Conservation (phyloP, 352 stramenopile species). For the Phytophthora fragariaefolia region DNA sequence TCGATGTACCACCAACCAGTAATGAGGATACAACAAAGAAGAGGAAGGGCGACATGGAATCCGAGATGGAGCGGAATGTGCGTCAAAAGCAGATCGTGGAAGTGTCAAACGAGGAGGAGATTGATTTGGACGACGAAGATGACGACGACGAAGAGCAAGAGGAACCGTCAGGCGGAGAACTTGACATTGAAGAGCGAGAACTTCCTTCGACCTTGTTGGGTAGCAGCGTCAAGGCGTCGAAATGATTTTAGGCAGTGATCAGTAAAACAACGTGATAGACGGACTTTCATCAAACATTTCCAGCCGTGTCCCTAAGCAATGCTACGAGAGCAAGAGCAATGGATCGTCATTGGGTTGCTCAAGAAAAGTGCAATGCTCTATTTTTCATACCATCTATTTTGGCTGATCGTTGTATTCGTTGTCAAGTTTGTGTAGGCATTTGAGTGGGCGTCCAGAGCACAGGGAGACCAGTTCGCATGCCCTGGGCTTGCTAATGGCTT, state of each 20-base stretch:
- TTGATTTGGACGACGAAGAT: conserved; percentile 92
- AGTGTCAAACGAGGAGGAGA: conserved; percentile 91
- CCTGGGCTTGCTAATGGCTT: conserved; percentile 23
- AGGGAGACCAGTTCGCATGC: conserved; percentile 2
- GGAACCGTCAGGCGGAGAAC: conserved; percentile 20
- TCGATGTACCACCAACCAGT: conserved; percentile 50
- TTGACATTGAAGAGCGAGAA: conserved; percentile 62
- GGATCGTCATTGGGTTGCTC: conserved; percentile 4
- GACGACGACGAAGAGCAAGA: conserved; percentile 52
- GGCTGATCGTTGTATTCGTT: conserved; percentile 10
- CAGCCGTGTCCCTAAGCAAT: neutral
- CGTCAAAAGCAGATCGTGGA: conserved; percentile 84
- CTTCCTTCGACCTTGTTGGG: conserved; percentile 62
- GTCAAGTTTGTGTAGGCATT: conserved; percentile 2
- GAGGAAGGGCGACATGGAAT: conserved; percentile 63
- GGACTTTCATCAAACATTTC: conserved; percentile 3
- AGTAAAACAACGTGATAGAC: conserved; percentile 18
- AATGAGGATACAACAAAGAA: conserved; percentile 55
- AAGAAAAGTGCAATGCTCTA: conserved; percentile 15
- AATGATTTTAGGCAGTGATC: conserved; percentile 18
- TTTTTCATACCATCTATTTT: conserved; percentile 32
- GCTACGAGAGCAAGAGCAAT: neutral
- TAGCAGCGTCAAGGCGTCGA: conserved; percentile 21
- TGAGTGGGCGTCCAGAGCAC: conserved; percentile 5
- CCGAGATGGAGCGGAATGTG: conserved; percentile 73